Conservation (phyloP, 495 filamentous ascomycete genomes). For the Neurospora intermedia region DNA sequence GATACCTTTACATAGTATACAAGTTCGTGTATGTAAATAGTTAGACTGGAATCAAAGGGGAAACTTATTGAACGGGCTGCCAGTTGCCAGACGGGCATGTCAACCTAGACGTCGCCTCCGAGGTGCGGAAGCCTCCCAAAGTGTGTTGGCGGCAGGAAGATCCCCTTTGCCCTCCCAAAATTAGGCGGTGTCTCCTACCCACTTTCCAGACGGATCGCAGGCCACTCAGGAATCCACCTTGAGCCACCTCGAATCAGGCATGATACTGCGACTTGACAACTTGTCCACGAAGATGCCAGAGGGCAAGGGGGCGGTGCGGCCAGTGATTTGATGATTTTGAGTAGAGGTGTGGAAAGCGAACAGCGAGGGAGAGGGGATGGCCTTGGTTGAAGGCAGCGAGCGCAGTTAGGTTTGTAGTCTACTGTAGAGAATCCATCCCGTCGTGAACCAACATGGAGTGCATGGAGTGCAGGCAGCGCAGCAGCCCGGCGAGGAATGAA, state of each 20-base stretch:
- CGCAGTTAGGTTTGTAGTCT: too few relatives aligned
- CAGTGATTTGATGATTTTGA: neutral
- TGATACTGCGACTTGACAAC: neutral
- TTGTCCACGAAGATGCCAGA: conserved; percentile 2
- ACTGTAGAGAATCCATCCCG: neutral
- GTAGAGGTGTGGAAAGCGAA: neutral
- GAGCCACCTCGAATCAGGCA: neutral
- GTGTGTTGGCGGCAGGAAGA: conserved; percentile 26
- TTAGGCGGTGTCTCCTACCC: conserved; percentile 27
- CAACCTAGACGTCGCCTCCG: neutral
- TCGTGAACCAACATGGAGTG: neutral
- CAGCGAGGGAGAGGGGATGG: neutral
- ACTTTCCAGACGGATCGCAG: neutral
- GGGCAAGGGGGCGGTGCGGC: conserved; percentile 8
- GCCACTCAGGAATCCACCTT: neutral
- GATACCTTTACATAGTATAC: too few relatives aligned
- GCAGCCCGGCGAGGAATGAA: neutral
- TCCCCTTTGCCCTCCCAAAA: conserved; percentile 22
- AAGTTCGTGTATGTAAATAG: too few relatives aligned
- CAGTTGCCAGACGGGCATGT: neutral
- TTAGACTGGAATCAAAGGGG: too few relatives aligned
- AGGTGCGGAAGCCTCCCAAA: conserved; percentile 1
- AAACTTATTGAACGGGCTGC: neutral
- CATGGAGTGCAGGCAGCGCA: neutral
- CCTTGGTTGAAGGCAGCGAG: neutral